These are phyloP conservation scores for Cercophora samala DNA, from an alignment of 495 filamentous ascomycete species.

Conservation along the genomic window DNA sequence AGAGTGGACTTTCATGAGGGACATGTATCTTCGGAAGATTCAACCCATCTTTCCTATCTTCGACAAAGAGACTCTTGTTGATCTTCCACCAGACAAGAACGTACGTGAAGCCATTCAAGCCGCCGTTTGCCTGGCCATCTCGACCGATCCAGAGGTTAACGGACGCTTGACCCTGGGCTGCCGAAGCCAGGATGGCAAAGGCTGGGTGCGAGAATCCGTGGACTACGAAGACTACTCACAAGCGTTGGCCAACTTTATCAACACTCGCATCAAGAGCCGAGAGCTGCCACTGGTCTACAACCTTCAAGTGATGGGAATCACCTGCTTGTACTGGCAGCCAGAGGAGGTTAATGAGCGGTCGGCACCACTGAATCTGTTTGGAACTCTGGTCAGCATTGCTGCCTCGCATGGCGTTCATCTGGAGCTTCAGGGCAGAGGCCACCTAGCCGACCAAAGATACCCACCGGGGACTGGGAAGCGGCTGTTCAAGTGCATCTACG, in stretches of 20 bases:
- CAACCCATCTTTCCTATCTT: constrained; percentile 52
- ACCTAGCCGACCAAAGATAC: not conserved
- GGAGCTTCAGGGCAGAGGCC: constrained; percentile 6
- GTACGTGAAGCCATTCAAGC: constrained; percentile 34
- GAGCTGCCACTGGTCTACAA: constrained; percentile 18
- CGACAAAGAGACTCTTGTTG: constrained; percentile 26
- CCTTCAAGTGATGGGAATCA: constrained; percentile 27
- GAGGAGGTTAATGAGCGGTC: constrained; percentile 15
- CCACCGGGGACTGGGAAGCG: constrained; percentile 8
- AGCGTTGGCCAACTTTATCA: constrained; percentile 32
- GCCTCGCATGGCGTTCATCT: constrained; percentile 65
- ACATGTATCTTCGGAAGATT: constrained; percentile 45
- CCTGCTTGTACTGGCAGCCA: constrained; percentile 33
- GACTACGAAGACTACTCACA: constrained; percentile 36
- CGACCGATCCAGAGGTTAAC: constrained; percentile 39
- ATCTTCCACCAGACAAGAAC: constrained; percentile 10
- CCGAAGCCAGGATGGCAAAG: constrained; percentile 29
- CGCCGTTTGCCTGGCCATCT: constrained; percentile 50
- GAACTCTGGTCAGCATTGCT: constrained; percentile 49
- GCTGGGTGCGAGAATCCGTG: constrained; percentile 26
- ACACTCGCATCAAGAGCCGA: constrained; percentile 22
- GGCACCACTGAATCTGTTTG: constrained; percentile 21
- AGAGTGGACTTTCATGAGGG: constrained; percentile 35
- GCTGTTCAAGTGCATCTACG: constrained; percentile 66
- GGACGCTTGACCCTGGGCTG: constrained; percentile 30